Evolutionary conservation across 768 basidiomycete species (phyloP).

Genomic region (Suillus tomentosus): DNA sequence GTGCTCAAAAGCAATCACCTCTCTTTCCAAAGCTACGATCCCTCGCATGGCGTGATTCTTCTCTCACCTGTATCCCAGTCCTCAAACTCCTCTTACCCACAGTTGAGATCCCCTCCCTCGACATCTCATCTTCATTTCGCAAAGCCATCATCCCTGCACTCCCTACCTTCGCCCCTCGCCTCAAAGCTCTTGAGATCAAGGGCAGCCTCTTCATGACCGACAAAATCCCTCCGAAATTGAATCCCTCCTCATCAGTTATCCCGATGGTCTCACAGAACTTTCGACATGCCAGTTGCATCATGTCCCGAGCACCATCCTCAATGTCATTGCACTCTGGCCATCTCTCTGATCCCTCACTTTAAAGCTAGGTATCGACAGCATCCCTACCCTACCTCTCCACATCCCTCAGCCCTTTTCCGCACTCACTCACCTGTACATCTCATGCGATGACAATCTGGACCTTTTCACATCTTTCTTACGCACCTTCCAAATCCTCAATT

Average conservation of each 20-base stretch:
- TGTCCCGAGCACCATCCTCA: background rate
- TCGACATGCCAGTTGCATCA: background rate
- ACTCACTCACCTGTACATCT: background rate
- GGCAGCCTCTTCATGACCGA: background rate
- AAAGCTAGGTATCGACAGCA: background rate
- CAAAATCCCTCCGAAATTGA: background rate
- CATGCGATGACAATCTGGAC: background rate
- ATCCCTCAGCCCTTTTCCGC: background rate
- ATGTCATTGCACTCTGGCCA: background rate
- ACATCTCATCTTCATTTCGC: background rate
- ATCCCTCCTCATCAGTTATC: background rate
- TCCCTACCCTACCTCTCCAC: background rate
- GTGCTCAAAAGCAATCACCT: too few species aligned
- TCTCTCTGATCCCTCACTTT: background rate
- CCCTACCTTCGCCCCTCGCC: background rate
- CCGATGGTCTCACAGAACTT: background rate
- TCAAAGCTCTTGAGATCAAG: background rate
- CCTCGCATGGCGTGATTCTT: too few species aligned
- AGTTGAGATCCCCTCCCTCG: background rate
- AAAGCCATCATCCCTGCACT: background rate
- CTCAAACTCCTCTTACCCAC: background rate
- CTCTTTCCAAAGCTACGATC: too few species aligned
- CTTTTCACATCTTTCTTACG: background rate
- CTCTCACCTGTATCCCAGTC: background rate
- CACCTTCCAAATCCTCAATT: background rate